These are phyloP conservation scores for Ceratobasidium sp. DNA, from an alignment of 1,284 basidiomycete species.

Conservation along the genomic window DNA sequence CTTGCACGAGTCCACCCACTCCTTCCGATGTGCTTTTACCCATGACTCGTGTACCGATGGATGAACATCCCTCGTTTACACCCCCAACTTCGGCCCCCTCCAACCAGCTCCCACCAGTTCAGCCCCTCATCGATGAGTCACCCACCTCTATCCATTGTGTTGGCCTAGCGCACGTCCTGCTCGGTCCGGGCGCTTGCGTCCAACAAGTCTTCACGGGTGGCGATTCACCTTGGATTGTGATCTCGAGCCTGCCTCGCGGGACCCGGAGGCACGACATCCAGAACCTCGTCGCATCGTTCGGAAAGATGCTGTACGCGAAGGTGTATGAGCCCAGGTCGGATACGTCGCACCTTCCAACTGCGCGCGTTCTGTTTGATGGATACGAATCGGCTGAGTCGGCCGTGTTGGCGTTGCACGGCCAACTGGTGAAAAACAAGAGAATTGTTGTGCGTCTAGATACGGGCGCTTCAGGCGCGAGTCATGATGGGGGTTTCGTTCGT, in stretches of 20 bases:
- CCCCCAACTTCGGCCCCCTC: background rate
- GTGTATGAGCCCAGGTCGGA: constrained; percentile 18
- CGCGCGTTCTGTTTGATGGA: constrained; percentile 14
- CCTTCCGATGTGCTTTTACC: background rate
- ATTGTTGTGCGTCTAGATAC: constrained; percentile 21
- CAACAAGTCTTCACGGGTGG: constrained; percentile 36
- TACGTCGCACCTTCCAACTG: constrained; percentile 16
- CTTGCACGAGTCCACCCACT: background rate
- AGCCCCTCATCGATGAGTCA: constrained; percentile 32
- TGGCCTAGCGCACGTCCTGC: constrained; percentile 20
- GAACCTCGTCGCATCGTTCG: constrained; percentile 11
- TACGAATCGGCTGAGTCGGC: constrained; percentile 25
- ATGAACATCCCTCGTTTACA: background rate
- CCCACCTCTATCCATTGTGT: constrained; percentile 31
- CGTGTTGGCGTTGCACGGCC: constrained; percentile 1
- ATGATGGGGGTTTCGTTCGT: background rate
- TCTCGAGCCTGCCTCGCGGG: constrained; percentile 17
- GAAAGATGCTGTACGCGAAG: background rate
- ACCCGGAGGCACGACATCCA: constrained; percentile 3
- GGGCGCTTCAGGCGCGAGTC: background rate
- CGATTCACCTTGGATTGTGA: constrained; percentile 39
- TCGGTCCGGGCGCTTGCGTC: constrained; percentile 36
- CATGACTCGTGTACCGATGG: background rate
- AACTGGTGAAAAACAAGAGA: background rate
- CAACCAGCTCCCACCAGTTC: background rate